Evolutionary conservation across 176 grass and related monocot genomes (phyloP).

Genomic region (Cenchrus fungigraminus): DNA sequence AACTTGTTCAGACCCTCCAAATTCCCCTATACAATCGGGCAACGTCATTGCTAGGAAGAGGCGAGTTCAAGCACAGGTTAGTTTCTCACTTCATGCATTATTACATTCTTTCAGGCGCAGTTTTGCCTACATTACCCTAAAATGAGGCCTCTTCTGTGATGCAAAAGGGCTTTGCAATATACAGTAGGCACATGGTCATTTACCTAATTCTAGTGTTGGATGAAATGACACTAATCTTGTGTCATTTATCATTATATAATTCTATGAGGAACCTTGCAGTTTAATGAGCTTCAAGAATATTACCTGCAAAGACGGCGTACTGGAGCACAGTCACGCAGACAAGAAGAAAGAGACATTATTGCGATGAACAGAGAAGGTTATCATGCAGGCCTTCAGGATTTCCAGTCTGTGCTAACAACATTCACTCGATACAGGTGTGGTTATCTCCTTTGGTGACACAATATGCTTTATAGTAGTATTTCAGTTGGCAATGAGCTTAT

Average conservation of each 20-base stretch:
- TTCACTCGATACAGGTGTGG: conserved; percentile 96
- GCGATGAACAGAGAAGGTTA: conserved; percentile 86
- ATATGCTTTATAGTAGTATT: conserved; percentile 13
- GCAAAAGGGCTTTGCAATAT: conserved; percentile 4
- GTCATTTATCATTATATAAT: conserved; percentile 40
- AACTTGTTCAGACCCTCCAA: conserved; percentile 56
- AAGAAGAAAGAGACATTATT: conserved; percentile 74
- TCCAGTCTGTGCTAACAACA: conserved; percentile 96
- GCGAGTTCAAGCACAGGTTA: conserved; percentile 87
- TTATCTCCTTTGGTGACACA: conserved; percentile 7
- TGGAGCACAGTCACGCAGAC: conserved; percentile 55
- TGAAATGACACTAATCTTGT: conserved; percentile 9
- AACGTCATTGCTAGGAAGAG: conserved; percentile 86
- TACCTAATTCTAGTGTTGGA: conserved; percentile 19
- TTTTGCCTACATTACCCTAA: background rate
- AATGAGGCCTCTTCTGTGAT: background rate
- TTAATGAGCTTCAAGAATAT: conserved; percentile 97
- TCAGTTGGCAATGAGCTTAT: conserved; percentile 16
- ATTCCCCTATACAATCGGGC: conserved; percentile 74
- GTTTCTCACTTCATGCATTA: conserved; percentile 29
- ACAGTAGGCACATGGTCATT: background rate
- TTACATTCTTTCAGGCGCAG: conserved; percentile 18
- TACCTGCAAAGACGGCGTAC: conserved; percentile 87
- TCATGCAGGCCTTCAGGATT: conserved; percentile 89
- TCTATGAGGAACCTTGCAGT: conserved; percentile 55